phyloP scores from a whole-genome alignment of 306 rosid genomes.

The cucumber (Cucumis sativus) region Cucumber_9930_V3 NC_026660.2:30441501-30442000 shows the following conservation, averaged over 20 bases:
- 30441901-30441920: neutral
- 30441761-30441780: slow-evolving; percentile 48
- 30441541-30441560: slow-evolving; percentile 7
- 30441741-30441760: slow-evolving; percentile 70
- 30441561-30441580: slow-evolving; percentile 16
- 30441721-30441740: slow-evolving; percentile 57
- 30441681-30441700: slow-evolving; percentile 17
- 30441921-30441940: neutral
- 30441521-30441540: slow-evolving; percentile 19
- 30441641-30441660: slow-evolving; percentile 42
- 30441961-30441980: neutral
- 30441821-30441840: slow-evolving; percentile 44
- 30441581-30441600: slow-evolving; percentile 28
- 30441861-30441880: neutral
- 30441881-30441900: neutral
- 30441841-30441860: slow-evolving; percentile 30
- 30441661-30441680: slow-evolving; percentile 26
- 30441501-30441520: slow-evolving; percentile 42
- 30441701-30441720: slow-evolving; percentile 37
- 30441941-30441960: neutral
- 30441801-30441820: slow-evolving; percentile 60
- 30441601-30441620: slow-evolving; percentile 64
- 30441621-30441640: slow-evolving; percentile 55
- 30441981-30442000: neutral
- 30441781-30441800: slow-evolving; percentile 27